Evolutionary conservation across 2,329 filamentous ascomycete genomes (phyloP), one percentile per base, ranked within the genome.

Genomic region (Fusarium gaditjirri): DNA sequence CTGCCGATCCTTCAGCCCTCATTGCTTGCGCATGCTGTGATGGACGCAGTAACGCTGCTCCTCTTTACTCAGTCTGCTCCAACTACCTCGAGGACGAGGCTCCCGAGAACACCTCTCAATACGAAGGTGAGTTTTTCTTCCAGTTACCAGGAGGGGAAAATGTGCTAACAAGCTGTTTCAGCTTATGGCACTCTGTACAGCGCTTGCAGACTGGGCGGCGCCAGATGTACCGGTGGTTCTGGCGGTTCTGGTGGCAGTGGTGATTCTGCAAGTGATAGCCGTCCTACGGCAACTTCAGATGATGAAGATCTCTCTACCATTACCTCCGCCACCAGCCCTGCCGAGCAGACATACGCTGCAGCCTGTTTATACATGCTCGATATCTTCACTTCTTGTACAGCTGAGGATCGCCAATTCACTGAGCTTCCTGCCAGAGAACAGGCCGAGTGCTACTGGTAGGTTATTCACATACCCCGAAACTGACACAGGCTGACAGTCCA

Each of bases 381-480:
- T 31, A 55, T 80, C 52, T 80, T 74, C 54, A 57, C 60, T 25
- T 77, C 77, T 5, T 81, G 79, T 63, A 72, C 70, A 42, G 61
- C 43, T 14, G 58, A 73, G 41, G 74, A 76, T 27, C 60, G 59
- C 9, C 70, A 71, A 25, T 81, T 81, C 65, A 69, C 72, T n/a
- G 43, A 67, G 8, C 59, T 79, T 27, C 75, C 75, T 27, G 74
- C 58, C 60, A 68, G 50, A 25, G 71, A 77, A 35, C 79, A 81
- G 50, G 79, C 80, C 23, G 67, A 73, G 23, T 81, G 80, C 73
- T 80, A 79, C 71, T 81, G 80, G 80, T 81, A 54, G 65, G 78
- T 66, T 9, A 10, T 21, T 8, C 31, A 49, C 7, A 12, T 16
- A 27, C n/a, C 29, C 21, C 38, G 50, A 21, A 55, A 36, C 17